These are phyloP conservation scores for Aspergillus egyptiacus DNA, from an alignment of 495 filamentous ascomycete species.

Conservation along the genomic window DNA sequence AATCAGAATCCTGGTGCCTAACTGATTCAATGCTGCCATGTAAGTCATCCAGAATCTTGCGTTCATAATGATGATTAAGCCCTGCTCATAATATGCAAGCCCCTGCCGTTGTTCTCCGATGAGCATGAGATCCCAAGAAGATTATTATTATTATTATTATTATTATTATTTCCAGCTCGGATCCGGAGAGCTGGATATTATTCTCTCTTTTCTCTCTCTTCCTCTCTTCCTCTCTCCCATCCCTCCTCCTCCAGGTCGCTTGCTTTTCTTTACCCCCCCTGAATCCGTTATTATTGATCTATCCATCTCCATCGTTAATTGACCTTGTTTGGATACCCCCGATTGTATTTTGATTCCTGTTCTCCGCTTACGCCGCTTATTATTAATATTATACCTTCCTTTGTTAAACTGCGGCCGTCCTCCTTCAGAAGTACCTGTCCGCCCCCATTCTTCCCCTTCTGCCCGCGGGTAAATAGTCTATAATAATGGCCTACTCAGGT, in stretches of 20 bases:
- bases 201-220: background rate
- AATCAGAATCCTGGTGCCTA: background rate
- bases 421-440: too few species aligned
- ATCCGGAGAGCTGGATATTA: slow-evolving; percentile 1
- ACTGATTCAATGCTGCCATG: too few species aligned
- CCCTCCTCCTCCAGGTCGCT: background rate
- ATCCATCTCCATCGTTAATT: background rate
- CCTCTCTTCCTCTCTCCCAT: background rate
- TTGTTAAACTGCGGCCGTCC: background rate
- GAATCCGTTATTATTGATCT: too few species aligned
- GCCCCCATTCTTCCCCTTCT: background rate
- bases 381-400: background rate
- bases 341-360: background rate
- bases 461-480: background rate
- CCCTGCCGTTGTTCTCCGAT: too few species aligned
- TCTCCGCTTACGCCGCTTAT: background rate
- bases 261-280: background rate
- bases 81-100: too few species aligned
- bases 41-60: too few species aligned
- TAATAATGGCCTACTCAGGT: slow-evolving; percentile 11
- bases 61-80: too few species aligned
- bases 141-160: too few species aligned
- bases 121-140: too few species aligned
- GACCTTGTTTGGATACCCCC: slow-evolving; percentile 4
- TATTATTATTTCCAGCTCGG: too few species aligned